Base-by-base conservation (phyloP, 768 basidiomycete genomes). In the Lactarius pseudohatsudake region DNA sequence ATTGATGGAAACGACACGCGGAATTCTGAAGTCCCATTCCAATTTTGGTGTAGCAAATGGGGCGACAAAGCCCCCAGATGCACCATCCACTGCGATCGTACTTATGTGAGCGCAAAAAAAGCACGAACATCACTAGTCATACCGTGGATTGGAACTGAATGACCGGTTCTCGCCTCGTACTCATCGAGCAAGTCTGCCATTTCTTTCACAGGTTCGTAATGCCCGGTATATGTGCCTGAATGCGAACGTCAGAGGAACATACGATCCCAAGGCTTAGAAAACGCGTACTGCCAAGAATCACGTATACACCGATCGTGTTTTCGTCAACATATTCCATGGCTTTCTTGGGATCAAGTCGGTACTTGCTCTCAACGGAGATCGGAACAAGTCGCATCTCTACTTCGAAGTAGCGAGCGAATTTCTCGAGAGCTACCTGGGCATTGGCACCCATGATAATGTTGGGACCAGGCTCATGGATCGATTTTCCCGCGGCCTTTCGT, bases 161-260 rank as follows among this genome's bases (percentile, higher is more conserved):
- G 72, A n/a, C 81, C 82, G 0, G 80, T 82, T 67, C 76, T 71
- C 22, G 58, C 74, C 74, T 88, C 81, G 72, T 85, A 87, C 65
- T 77, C 81, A 78, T 82, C 81, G 75, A 94, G 79, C 11, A 91
- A 81, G 50, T 88, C 86, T 1, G 89, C 80, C 86, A 97, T 91
- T 74, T 89, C 91, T 74, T 91, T 84, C 38, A 97, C 94, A 15
- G 89, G 86, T 72, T 96, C 95, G 72, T 81, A 86, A 70, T 80
- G 80, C n/a, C 82, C 84, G 7, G 84, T 85, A 69, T 81, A 82
- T 30, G 81, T 84, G 40, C 76, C 74, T 70, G 50, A 32, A 26
- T 59, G n/a, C 28, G 15, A 8, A 20, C 7, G 38, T 66, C 30
- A 69, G 32, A 45, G 22, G 8, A 47, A 59, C 9, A 68, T 22